Conservation (phyloP, 768 basidiomycete genomes). For the Rhodotorula graminis region DNA sequence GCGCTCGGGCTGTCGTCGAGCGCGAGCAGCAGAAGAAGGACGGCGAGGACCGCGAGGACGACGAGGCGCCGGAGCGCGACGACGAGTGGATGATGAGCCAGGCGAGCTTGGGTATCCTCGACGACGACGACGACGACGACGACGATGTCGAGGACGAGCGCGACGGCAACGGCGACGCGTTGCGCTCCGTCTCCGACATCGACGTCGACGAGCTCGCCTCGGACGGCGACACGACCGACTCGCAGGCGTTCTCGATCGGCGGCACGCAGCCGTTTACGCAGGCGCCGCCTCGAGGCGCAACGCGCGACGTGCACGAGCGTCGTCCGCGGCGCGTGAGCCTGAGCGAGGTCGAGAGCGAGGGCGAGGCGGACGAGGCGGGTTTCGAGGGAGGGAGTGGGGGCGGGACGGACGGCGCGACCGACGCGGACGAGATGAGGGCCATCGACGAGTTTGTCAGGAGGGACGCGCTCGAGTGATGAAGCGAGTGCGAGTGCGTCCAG, state of each 20-base stretch:
- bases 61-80: not conserved
- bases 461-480: no score
- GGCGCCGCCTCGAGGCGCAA: not conserved
- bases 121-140: not conserved
- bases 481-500: no score
- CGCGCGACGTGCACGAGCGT: not conserved
- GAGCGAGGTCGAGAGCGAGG: not conserved
- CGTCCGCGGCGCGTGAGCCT: not conserved
- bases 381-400: not conserved
- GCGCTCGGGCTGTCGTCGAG: not conserved
- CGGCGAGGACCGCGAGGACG: not conserved
- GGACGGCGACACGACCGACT: not conserved
- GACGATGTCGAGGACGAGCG: not conserved
- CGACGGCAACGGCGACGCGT: not conserved
- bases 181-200: no score
- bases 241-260: not conserved
- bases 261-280: not conserved
- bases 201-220: no score
- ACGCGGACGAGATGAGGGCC: no score
- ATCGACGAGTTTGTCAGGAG: no score
- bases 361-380: not conserved
- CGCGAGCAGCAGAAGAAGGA: not conserved
- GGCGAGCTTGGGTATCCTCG: not conserved
- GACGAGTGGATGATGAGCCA: not conserved
- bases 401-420: no score